These are phyloP conservation scores for Nicotiana noctiflora DNA, from an alignment of 257 asterid species.

Conservation along the genomic window DNA sequence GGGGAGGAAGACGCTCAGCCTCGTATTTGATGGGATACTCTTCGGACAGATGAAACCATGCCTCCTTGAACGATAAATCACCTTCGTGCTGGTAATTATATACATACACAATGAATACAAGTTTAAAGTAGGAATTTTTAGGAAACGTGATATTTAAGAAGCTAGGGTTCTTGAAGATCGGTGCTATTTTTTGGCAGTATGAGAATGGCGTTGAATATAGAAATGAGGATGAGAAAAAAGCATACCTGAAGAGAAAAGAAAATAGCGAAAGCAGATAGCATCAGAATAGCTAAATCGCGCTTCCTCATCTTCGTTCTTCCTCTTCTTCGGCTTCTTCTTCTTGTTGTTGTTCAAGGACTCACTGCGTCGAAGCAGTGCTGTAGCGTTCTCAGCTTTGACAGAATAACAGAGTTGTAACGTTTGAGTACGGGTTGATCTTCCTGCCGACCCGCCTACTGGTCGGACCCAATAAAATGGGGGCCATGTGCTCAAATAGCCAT, in stretches of 20 bases:
- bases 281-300: conserved; percentile 85
- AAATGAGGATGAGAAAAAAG: not conserved
- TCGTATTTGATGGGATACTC: conserved; percentile 91
- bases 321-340: no score
- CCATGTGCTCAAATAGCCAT: no score
- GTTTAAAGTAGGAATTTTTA: not conserved
- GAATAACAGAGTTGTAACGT: not conserved
- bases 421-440: not conserved
- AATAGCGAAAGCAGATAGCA: conserved; percentile 97
- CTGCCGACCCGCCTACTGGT: not conserved
- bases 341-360: not conserved
- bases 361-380: no score
- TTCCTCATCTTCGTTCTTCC: conserved; percentile 55
- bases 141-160: not conserved
- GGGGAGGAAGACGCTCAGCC: conserved; percentile 94
- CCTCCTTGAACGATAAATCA: conserved; percentile 92
- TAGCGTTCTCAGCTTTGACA: conserved; percentile 1
- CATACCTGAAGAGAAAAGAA: conserved; percentile 95
- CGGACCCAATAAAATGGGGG: not conserved
- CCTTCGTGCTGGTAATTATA: conserved; percentile 65
- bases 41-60: conserved; percentile 87
- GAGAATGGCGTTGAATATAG: not conserved
- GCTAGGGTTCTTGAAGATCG: conserved; percentile 11
- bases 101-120: not conserved
- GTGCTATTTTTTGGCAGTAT: not conserved